phyloP scores from a whole-genome alignment of 2,329 filamentous ascomycete species.

The Colletotrichum sp. region DNA sequence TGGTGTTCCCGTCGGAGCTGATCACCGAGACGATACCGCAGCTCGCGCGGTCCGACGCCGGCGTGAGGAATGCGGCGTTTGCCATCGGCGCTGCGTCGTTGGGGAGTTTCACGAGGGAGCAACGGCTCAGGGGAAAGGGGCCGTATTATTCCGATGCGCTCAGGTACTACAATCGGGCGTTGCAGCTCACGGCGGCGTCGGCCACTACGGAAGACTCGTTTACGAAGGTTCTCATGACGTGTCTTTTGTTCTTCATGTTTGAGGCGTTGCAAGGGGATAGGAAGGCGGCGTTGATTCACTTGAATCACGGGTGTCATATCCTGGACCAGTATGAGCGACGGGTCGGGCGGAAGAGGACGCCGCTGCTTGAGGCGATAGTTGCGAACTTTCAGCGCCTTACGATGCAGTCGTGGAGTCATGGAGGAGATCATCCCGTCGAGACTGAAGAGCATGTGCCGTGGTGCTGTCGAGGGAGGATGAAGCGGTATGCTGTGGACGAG shows the following conservation, averaged over 20 bases:
- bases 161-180: conserved; percentile 4
- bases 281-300: conserved; percentile 41
- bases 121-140: not conserved
- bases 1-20: conserved; percentile 10
- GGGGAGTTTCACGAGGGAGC: not conserved
- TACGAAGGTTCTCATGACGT: conserved; percentile 32
- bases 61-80: conserved; percentile 42
- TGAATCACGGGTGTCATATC: conserved; percentile 33
- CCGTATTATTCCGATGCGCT: not conserved
- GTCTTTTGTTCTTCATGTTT: conserved; percentile 44
- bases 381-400: conserved; percentile 12
- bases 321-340: conserved; percentile 1
- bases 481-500: conserved; percentile 12
- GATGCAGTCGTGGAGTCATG: conserved; percentile 15
- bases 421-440: not conserved
- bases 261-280: conserved; percentile 43
- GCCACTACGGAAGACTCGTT: not conserved
- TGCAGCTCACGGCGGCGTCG: not conserved
- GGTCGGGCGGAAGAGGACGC: not conserved
- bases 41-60: conserved; percentile 17
- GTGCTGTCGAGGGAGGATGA: conserved; percentile 1
- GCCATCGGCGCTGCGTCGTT: conserved; percentile 36
- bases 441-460: not conserved
- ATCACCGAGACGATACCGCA: conserved; percentile 22
- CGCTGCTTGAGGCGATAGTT: not conserved